Evolutionary conservation across 805 yeast genomes (phyloP).

Genomic region (Pichia nanzhaoensis): DNA sequence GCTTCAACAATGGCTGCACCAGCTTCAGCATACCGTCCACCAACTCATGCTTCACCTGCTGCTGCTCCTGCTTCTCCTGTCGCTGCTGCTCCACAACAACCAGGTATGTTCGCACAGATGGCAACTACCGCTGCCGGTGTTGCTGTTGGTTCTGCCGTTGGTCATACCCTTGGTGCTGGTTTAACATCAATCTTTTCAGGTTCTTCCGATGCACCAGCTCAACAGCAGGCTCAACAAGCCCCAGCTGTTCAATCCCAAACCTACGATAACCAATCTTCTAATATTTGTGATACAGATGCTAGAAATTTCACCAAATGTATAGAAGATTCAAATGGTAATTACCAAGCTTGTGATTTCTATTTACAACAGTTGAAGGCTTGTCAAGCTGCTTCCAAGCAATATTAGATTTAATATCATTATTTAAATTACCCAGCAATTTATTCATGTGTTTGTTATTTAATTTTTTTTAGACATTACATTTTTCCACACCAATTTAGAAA

Average conservation of each 20-base stretch:
- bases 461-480: constrained; percentile 1
- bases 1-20: constrained; percentile 75
- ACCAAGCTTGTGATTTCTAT: constrained; percentile 95
- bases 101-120: constrained; percentile 95
- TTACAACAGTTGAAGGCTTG: constrained; percentile 96
- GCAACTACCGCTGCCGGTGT: constrained; percentile 99
- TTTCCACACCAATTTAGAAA: background rate
- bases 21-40: constrained; percentile 36
- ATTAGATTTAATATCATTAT: constrained; percentile 33
- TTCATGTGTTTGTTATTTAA: background rate
- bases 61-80: constrained; percentile 36
- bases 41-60: constrained; percentile 35
- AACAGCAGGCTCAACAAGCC: constrained; percentile 34
- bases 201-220: constrained; percentile 38
- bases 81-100: constrained; percentile 48
- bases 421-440: background rate
- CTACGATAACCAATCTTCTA: constrained; percentile 36
- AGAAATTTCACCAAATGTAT: constrained; percentile 92
- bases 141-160: constrained; percentile 96
- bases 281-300: constrained; percentile 86
- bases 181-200: constrained; percentile 86
- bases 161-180: constrained; percentile 96
- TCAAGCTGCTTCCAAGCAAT: constrained; percentile 85
- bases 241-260: constrained; percentile 18
- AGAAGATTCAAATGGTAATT: constrained; percentile 89